A percentile compares a stretch with the other conserved stretches of the same genome.
Evolutionary conservation across 345 rosid genomes (phyloP).

Genomic region (Dipteronia dyeriana): DNA sequence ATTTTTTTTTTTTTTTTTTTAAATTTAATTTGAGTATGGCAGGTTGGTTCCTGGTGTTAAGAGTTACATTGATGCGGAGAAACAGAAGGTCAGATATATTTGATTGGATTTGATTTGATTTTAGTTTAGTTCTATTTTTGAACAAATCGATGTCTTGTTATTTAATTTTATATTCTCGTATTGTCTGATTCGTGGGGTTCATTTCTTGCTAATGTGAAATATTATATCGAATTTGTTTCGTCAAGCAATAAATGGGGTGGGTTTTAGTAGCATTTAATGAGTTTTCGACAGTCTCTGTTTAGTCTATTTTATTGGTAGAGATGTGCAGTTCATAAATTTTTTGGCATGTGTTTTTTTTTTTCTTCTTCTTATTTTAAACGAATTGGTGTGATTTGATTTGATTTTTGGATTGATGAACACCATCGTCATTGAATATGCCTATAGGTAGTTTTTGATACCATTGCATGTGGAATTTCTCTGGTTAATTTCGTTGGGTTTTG

Average conservation of each 20-base stretch:
- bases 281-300: neutral
- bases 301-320: neutral
- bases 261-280: neutral
- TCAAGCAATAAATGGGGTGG: constrained; percentile 10
- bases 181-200: neutral
- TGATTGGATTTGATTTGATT: neutral
- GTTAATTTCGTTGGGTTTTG: neutral
- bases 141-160: too few relatives aligned
- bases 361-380: too few relatives aligned
- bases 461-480: too few relatives aligned
- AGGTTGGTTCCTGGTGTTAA: constrained; percentile 88
- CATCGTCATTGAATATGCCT: too few relatives aligned
- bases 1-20: neutral
- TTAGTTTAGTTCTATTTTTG: too few relatives aligned
- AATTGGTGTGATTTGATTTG: too few relatives aligned
- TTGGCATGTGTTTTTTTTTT: neutral
- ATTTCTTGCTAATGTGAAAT: neutral
- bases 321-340: neutral
- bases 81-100: constrained; percentile 72
- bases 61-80: constrained; percentile 78
- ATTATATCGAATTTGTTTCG: neutral
- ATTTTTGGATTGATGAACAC: too few relatives aligned
- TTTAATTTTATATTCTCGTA: neutral
- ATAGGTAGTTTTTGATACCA: too few relatives aligned
- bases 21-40: constrained; percentile 14